Conservation (phyloP, 2,329 filamentous ascomycete genomes). For the Colletotrichum lini region DNA sequence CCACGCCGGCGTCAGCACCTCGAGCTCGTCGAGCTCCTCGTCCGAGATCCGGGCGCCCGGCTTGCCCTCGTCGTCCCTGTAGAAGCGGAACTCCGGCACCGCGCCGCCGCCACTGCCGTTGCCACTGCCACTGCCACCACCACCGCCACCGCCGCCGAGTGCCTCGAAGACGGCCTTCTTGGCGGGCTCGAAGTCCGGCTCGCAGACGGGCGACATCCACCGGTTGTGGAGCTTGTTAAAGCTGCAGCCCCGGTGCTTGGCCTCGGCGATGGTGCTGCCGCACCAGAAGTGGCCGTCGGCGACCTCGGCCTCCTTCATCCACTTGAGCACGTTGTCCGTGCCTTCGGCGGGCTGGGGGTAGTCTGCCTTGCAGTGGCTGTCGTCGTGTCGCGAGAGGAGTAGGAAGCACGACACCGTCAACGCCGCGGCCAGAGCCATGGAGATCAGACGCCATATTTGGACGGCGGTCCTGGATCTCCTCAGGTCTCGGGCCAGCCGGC, state of each 20-base stretch:
- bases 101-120: no score
- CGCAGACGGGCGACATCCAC: conserved; percentile 26
- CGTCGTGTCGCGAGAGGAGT: not conserved
- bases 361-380: not conserved
- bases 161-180: conserved; percentile 2
- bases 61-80: conserved; percentile 1
- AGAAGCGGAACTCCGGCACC: conserved; percentile 3
- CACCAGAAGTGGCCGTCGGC: conserved; percentile 23
- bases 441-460: conserved; percentile 11
- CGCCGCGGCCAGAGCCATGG: not conserved
- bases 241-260: conserved; percentile 10
- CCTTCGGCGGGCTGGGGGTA: conserved; percentile 28
- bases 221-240: conserved; percentile 33
- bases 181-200: conserved; percentile 8
- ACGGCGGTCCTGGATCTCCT: not conserved
- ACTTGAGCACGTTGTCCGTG: conserved; percentile 18
- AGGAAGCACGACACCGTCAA: not conserved
- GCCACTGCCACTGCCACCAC: no score
- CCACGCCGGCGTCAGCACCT: conserved; percentile 20
- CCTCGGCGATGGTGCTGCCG: conserved; percentile 12
- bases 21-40: not conserved
- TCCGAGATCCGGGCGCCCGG: conserved; percentile 1
- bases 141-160: not conserved
- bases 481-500: not conserved
- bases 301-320: conserved; percentile 28